These are phyloP conservation scores for Aristolochia fimbriata DNA, from an alignment of 164 flowering plant genomes.

Conservation along the genomic window DNA sequence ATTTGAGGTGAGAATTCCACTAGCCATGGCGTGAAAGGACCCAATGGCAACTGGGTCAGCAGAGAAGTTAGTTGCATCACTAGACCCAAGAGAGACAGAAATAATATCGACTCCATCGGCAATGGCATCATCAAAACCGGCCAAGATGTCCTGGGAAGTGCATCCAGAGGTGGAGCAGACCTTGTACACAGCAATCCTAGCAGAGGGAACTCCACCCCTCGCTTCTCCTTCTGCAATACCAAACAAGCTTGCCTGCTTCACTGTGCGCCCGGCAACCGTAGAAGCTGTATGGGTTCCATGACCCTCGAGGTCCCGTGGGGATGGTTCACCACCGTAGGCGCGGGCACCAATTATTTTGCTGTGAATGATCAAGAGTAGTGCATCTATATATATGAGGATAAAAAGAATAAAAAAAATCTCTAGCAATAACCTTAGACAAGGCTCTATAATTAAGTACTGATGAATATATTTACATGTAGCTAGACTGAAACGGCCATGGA, in stretches of 20 bases:
- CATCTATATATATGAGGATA: neutral
- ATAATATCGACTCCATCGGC: slow-evolving; percentile 5
- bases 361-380: neutral
- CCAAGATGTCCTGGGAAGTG: neutral
- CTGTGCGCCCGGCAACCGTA: neutral
- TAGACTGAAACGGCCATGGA: neutral
- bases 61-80: neutral
- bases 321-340: neutral
- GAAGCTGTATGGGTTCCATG: slow-evolving; percentile 4
- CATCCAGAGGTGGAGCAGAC: neutral
- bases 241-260: neutral
- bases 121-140: slow-evolving; percentile 1
- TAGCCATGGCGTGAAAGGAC: slow-evolving; percentile 12
- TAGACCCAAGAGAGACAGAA: neutral
- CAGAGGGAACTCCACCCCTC: slow-evolving; percentile 3
- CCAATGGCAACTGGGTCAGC: neutral
- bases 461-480: no score
- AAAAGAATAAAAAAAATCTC: no score
- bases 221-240: neutral
- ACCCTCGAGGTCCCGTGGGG: neutral
- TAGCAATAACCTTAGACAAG: no score
- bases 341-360: slow-evolving; percentile 6
- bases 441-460: no score
- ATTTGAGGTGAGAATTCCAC: neutral
- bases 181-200: slow-evolving; percentile 6